Evolutionary conservation across 805 yeast genomes (phyloP), one percentile per base, ranked within the genome.

Genomic region (Priceomyces medius): DNA sequence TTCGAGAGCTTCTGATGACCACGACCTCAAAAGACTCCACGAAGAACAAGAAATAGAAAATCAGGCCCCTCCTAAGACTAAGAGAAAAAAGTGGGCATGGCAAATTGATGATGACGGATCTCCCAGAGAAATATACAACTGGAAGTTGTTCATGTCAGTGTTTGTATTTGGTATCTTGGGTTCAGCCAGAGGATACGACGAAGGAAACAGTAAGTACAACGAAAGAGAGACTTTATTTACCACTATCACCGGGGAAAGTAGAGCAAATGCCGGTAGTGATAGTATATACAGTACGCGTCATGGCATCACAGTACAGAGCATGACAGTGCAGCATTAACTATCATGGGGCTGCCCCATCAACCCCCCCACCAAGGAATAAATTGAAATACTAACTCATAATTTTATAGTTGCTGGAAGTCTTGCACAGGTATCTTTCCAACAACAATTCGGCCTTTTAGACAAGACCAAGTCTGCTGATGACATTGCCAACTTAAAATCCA

Each of bases 121-220:
- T 0, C 79, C 79, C 2, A 56, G 56, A 31, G 76, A 76, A 45
- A 69, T 75, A 20, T 77, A 66, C 48, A 77, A 78, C 61, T 47
- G 60, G 51, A 66, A 71, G 7, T 63, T 79, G 28, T 76, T 60
- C 55, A 47, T 68, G 34, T 63, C 77, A 0, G 71, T 76, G 10
- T 58, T 71, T 21, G 65, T 75, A 2, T 79, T 78, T 57, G 84
- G 83, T 35, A 54, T 78, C 13, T 55, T 77, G 33, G 84, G 84
- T 5, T 65, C 74, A 24, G 79, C 80, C 4, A 59, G 84, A 56
- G 84, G 83, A 10, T 70, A 65, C 35, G 83, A 79, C 54, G 83
- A 79, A 54, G 83, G 83, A 24, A 59, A 59, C 45, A 65, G 31
- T 35, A 20, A 35, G 38, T 35, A 33, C 10, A 31, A 9, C n/a